A percentile compares a stretch with the other conserved stretches of the same genome.
phyloP scores from a whole-genome alignment of 768 basidiomycete genomes.

The Boletus rex-veris region DNA sequence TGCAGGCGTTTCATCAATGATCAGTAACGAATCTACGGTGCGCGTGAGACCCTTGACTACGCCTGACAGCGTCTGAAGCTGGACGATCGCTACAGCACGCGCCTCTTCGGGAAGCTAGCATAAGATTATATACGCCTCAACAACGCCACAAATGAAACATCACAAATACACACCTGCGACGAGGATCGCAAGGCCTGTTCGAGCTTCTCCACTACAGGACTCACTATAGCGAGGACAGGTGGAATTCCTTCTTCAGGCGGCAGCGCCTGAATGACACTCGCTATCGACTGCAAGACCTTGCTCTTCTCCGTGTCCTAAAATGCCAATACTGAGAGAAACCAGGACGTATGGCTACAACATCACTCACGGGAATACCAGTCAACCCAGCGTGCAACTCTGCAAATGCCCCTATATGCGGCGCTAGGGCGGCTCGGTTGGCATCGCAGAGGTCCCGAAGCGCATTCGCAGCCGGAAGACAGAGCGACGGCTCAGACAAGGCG shows the following conservation, averaged over 20 bases:
- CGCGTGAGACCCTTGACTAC: constrained; percentile 86
- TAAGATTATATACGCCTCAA: neutral
- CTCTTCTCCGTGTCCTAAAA: constrained; percentile 76
- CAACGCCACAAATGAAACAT: neutral
- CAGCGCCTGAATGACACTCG: constrained; percentile 90
- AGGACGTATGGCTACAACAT: neutral
- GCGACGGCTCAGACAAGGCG: constrained; percentile 60
- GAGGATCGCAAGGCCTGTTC: constrained; percentile 57
- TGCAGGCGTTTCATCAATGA: constrained; percentile 56
- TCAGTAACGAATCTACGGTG: constrained; percentile 61
- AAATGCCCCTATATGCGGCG: constrained; percentile 81
- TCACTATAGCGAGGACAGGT: constrained; percentile 75
- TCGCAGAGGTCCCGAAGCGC: constrained; percentile 87
- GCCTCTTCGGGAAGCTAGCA: constrained; percentile 71
- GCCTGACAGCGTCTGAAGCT: constrained; percentile 79
- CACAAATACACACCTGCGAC: constrained; percentile 40
- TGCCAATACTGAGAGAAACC: neutral
- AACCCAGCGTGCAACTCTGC: constrained; percentile 78
- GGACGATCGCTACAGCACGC: constrained; percentile 57
- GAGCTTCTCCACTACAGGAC: constrained; percentile 69
- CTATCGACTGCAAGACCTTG: constrained; percentile 89
- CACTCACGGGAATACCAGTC: constrained; percentile 65
- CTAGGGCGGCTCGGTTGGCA: constrained; percentile 79
- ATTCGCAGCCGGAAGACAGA: constrained; percentile 73
- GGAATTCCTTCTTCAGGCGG: constrained; percentile 74